Base-by-base conservation (phyloP, 1,284 basidiomycete genomes). In the Sparassis latifolia region DNA sequence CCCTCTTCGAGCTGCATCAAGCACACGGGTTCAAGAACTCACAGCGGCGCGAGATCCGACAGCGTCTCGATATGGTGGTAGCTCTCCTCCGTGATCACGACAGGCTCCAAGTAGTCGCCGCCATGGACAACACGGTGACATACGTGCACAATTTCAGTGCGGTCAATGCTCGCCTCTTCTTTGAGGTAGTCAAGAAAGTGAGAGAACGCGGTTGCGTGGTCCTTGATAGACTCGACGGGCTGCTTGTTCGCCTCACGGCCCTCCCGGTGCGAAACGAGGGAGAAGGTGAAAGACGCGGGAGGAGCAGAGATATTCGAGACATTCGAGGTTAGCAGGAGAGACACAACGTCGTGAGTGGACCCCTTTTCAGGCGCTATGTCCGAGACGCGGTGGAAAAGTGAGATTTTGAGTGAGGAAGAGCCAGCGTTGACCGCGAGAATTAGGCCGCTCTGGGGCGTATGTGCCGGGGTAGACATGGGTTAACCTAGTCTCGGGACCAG, bases 111-210 rank as follows among this genome's bases (percentile, higher is more conserved):
- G 60, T 86, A 87, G 45, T 80, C 78, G 2, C 91, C 91, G 2
- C 92, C 92, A 59, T 94, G 92, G 1, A 95, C 92, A 44, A 92
- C 84, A 33, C 81, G 76, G 62, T 89, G 84, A 56, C 84, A 86
- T 42, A 86, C 72, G 52, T 79, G 72, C 4, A 62, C 67, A 49
- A 89, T 77, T 2, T 73, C 56, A 35, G 66, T 59, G 12, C 63
- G 64, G 55, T 79, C 70, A 42, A 84, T 73, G 45, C 67, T 66
- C 2, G 67, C 68, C 32, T 75, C 70, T 5, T 63, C 50, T 50
- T 74, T 60, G 35, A 87, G 68, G 47, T 68, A 68, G 12, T 73
- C 59, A 33, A 89, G 69, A 62, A 89, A 86, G 59, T 81, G 73
- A 29, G 70, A 62, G 60, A 89, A 87, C 0, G 83, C 84, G n/a